Evolutionary conservation across 257 asterid genomes (phyloP), one percentile per base, ranked within the genome.

Genomic region (Cynanchum wilfordii): DNA sequence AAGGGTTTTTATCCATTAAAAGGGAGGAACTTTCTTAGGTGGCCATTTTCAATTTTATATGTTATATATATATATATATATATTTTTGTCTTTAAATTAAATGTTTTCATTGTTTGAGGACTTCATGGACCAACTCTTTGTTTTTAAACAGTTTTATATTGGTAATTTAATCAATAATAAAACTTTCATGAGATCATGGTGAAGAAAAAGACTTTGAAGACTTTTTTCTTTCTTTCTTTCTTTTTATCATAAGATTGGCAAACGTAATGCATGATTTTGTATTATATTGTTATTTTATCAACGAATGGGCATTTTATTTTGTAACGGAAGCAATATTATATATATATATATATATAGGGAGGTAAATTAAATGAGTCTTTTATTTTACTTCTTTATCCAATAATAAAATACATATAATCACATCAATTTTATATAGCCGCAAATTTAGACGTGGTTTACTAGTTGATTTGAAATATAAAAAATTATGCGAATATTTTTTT

Each of bases 171-270:
- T 60, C 36, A 30, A 30, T 25, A 24, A 40, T 22, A 33, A 45
- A 29, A 17, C 33, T 44, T 72, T 60, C 62, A 47, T 72, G 30
- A 72, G 50, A 24, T 72, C 76, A 47, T 8, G 42, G 3, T 38
- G 44, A 27, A 25, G 59, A 68, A 68, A 69, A 69, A 30, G 73
- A 69, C 29, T 25, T 50, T 27, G 50, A 51, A 29, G 64, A 12
- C 58, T 29, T 6, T 6, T 20, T 20, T 22, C 25, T 56, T 25
- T 16, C 0, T 10, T 4, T 16, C n/a, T n/a, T n/a, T 5, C 44
- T 38, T 40, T 40, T 40, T 40, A 40, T 40, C 1, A 40, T 40
- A 40, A 40, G 59, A 29, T 69, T 51, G 33, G 51, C 73, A 69
- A 29, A 69, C 36, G 65, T 24, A 69, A 69, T 52, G 13, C 33